A percentile compares a stretch with the other conserved stretches of the same genome.
Evolutionary conservation across 108 stramenopile genomes (phyloP).

Genomic region (Nitzschia palea): DNA sequence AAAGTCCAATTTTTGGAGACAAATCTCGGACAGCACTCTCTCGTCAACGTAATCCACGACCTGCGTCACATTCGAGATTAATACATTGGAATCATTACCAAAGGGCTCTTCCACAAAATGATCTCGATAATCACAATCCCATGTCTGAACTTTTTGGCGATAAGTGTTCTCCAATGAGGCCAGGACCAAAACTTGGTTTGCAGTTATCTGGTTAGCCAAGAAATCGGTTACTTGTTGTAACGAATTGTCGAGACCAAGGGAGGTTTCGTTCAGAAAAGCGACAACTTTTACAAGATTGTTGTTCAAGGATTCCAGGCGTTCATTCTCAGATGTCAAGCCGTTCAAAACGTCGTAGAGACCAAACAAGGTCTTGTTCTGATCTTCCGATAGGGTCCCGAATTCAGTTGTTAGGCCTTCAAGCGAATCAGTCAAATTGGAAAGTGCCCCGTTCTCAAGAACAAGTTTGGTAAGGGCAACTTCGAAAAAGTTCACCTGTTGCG

Average conservation of each 20-base stretch:
- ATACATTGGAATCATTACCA: constrained; percentile 5
- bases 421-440: constrained; percentile 17
- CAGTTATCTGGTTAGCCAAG: constrained; percentile 28
- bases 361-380: constrained; percentile 17
- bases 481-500: constrained; percentile 19
- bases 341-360: constrained; percentile 4
- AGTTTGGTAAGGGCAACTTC: constrained; percentile 14
- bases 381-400: constrained; percentile 4
- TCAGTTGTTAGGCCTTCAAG: not conserved
- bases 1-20: constrained; percentile 35
- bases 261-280: constrained; percentile 42
- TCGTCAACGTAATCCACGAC: constrained; percentile 37
- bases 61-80: constrained; percentile 7
- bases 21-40: constrained; percentile 36
- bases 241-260: constrained; percentile 1
- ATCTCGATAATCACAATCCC: constrained; percentile 44
- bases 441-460: constrained; percentile 14
- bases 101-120: constrained; percentile 26
- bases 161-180: constrained; percentile 35
- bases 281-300: constrained; percentile 19
- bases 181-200: constrained; percentile 11
- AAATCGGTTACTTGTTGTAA: constrained; percentile 14
- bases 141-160: constrained; percentile 16
- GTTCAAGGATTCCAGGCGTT: constrained; percentile 25
- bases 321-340: constrained; percentile 25